These are phyloP conservation scores for Aphanomyces invadans DNA, from an alignment of 352 stramenopile genomes.

Conservation along the genomic window DNA sequence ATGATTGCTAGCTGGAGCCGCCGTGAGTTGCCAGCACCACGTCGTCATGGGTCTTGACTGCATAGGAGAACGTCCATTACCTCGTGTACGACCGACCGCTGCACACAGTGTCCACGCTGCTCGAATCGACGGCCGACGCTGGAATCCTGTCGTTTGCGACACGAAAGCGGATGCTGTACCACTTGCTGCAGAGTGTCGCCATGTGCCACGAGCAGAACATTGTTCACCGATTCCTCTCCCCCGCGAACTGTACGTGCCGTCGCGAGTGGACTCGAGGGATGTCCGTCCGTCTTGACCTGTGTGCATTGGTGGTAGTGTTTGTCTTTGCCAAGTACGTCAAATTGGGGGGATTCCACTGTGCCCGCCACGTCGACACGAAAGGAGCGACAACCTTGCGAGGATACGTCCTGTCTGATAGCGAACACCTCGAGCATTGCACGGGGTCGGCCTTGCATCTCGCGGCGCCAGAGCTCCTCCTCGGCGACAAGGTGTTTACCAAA, in stretches of 20 bases:
- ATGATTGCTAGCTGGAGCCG: too few relatives aligned
- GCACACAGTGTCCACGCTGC: constrained; percentile 65
- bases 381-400: constrained; percentile 25
- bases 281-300: too few relatives aligned
- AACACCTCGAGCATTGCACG: constrained; percentile 67
- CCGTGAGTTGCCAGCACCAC: too few relatives aligned
- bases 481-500: constrained; percentile 58
- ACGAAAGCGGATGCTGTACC: constrained; percentile 61
- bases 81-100: constrained; percentile 70
- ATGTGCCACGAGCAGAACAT: constrained; percentile 61
- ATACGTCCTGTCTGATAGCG: constrained; percentile 62
- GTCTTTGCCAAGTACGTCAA: constrained; percentile 59
- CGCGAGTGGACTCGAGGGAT: too few relatives aligned
- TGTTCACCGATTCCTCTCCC: constrained; percentile 70
- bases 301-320: too few relatives aligned
- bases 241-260: constrained; percentile 47
- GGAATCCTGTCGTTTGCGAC: constrained; percentile 32
- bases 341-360: constrained; percentile 55
- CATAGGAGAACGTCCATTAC: constrained; percentile 45
- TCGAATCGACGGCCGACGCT: constrained; percentile 42
- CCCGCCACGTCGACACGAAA: constrained; percentile 24
- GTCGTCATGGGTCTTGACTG: too few relatives aligned
- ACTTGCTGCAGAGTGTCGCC: constrained; percentile 53
- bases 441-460: constrained; percentile 57
- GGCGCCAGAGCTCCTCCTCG: constrained; percentile 66